Evolutionary conservation across 2,329 filamentous ascomycete species (phyloP).

Genomic region (Blastomyces parvus): DNA sequence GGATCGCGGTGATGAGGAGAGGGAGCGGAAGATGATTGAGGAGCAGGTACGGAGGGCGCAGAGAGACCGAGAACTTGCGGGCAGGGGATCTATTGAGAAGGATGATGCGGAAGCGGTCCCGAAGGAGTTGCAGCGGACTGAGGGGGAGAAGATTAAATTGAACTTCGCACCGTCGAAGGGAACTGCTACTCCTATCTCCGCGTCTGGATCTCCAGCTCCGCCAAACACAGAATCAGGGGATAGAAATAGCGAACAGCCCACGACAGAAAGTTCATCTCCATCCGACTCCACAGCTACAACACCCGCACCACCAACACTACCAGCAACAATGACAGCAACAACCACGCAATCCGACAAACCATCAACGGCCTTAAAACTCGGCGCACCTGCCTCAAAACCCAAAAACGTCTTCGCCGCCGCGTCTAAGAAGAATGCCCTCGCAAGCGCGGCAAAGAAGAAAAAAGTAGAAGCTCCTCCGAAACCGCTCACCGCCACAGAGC

Average conservation of each 20-base stretch:
- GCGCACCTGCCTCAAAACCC: conserved; percentile 9
- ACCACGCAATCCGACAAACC: conserved; percentile 1
- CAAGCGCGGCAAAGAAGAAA: conserved; percentile 9
- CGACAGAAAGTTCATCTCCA: conserved; percentile 3
- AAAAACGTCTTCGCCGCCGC: conserved; percentile 17
- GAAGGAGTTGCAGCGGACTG: conserved; percentile 13
- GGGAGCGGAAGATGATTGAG: conserved; percentile 72
- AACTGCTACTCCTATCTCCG: not conserved
- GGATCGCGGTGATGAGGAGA: conserved; percentile 86
- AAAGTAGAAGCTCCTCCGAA: conserved; percentile 13
- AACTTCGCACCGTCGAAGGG: conserved; percentile 10
- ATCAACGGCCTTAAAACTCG: conserved; percentile 9
- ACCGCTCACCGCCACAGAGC: conserved; percentile 14
- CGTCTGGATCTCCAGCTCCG: not conserved
- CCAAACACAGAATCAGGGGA: not conserved
- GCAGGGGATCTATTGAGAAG: conserved; percentile 12
- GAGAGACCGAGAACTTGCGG: conserved; percentile 15
- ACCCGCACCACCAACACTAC: not conserved
- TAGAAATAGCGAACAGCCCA: not conserved
- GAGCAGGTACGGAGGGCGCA: conserved; percentile 71
- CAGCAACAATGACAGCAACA: conserved; percentile 6
- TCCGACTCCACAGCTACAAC: not conserved
- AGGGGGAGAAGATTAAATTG: conserved; percentile 17
- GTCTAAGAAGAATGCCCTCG: conserved; percentile 12
- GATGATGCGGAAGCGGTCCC: conserved; percentile 7